phyloP scores from a whole-genome alignment of 208 protist genomes.

The Trypanosoma caninum region DNA sequence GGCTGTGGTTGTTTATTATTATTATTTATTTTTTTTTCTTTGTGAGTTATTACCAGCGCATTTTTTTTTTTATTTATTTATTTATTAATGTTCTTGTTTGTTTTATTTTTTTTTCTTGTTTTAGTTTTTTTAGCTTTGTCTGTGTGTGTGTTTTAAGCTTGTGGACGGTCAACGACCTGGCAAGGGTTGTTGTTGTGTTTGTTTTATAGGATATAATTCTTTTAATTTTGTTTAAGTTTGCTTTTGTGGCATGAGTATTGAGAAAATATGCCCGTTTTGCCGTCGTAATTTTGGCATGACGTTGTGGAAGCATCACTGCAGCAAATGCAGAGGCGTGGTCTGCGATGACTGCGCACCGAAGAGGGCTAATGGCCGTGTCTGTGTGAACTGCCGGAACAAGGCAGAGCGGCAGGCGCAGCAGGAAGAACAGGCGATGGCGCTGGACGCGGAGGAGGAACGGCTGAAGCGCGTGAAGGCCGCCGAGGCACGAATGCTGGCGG shows the following conservation, averaged over 20 bases:
- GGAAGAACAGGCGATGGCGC: neutral
- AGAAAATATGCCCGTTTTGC: conserved; percentile 55
- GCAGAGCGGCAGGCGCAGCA: neutral
- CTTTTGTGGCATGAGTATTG: too few species aligned
- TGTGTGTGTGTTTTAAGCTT: neutral
- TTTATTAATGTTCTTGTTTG: neutral
- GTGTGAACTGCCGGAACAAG: conserved; percentile 25
- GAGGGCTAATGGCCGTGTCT: conserved; percentile 2
- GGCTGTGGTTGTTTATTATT: neutral
- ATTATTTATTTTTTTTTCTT: neutral
- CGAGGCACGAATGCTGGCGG: conserved; percentile 38
- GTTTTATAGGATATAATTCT: too few species aligned
- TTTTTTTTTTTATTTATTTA: conserved; percentile 6
- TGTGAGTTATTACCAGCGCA: neutral
- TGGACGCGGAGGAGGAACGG: conserved; percentile 29
- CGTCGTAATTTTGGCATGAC: conserved; percentile 40
- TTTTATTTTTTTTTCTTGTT: neutral
- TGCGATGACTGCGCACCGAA: conserved; percentile 67
- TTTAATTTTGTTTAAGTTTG: too few species aligned
- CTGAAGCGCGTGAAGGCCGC: conserved; percentile 30
- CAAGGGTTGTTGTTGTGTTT: too few species aligned
- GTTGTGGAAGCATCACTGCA: conserved; percentile 52
- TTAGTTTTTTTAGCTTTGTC: neutral
- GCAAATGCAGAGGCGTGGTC: conserved; percentile 39
- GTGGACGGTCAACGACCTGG: too few species aligned